Evolutionary conservation across 495 filamentous ascomycete genomes (phyloP).

Genomic region (Massariosphaeria phaeospora): DNA sequence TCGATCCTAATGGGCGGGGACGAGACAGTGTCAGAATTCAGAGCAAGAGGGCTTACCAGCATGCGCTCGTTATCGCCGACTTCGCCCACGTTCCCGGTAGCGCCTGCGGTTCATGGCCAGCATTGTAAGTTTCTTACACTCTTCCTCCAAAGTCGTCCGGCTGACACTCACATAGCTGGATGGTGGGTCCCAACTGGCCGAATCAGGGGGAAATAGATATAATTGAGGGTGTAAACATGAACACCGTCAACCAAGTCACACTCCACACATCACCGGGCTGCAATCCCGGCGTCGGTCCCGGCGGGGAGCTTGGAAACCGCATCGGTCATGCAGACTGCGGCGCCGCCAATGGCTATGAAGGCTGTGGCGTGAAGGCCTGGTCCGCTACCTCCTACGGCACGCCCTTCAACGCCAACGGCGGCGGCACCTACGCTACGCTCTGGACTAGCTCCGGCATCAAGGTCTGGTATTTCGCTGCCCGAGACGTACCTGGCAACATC

Average conservation of each 20-base stretch:
- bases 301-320: constrained; percentile 13
- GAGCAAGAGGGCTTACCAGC: constrained; percentile 39
- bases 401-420: constrained; percentile 37
- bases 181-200: constrained; percentile 58
- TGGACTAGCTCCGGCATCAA: constrained; percentile 35
- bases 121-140: constrained; percentile 33
- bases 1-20: constrained; percentile 37
- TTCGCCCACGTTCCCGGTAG: constrained; percentile 40
- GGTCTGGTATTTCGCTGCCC: constrained; percentile 35
- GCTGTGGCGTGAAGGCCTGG: constrained; percentile 29
- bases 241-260: constrained; percentile 35
- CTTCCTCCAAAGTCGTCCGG: background rate
- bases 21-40: constrained; percentile 39
- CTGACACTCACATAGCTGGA: constrained; percentile 26
- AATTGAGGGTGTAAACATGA: constrained; percentile 37
- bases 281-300: constrained; percentile 18
- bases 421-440: constrained; percentile 35
- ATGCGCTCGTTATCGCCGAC: constrained; percentile 39
- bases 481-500: constrained; percentile 29
- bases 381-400: constrained; percentile 28
- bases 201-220: constrained; percentile 57
- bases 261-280: constrained; percentile 38
- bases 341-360: constrained; percentile 28
- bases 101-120: constrained; percentile 42
- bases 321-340: constrained; percentile 35